phyloP scores from a whole-genome alignment of 1,284 basidiomycete genomes.

The Pseudozyma sp. region DNA sequence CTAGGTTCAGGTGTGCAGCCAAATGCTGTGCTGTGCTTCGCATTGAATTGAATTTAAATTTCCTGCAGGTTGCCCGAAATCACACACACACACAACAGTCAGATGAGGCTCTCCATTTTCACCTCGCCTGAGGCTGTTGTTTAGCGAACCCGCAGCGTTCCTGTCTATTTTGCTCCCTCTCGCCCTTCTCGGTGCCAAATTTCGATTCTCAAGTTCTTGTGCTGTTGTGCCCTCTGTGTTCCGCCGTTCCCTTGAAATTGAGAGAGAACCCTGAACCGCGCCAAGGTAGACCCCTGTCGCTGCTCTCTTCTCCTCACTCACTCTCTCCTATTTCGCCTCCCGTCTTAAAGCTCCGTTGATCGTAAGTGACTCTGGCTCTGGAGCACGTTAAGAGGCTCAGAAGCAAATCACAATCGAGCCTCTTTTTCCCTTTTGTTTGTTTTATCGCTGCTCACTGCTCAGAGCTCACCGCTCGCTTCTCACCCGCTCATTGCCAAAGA shows the following conservation, averaged over 20 bases:
- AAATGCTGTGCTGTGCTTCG: not conserved
- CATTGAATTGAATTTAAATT: not conserved
- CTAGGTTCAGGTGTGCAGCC: not conserved
- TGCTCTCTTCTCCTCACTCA: not conserved
- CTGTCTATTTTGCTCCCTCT: too few relatives aligned
- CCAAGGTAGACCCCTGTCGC: conserved; percentile 8
- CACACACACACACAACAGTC: too few relatives aligned
- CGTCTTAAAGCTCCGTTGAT: not conserved
- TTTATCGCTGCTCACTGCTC: too few relatives aligned
- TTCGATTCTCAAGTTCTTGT: not conserved
- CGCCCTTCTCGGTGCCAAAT: too few relatives aligned
- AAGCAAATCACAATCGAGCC: too few relatives aligned
- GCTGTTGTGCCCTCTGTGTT: too few relatives aligned
- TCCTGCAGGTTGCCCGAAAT: not conserved
- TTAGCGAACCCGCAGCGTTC: too few relatives aligned
- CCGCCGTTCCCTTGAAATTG: not conserved
- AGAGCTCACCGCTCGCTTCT: too few relatives aligned
- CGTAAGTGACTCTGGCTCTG: not conserved
- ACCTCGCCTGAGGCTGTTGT: too few relatives aligned
- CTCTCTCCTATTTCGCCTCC: conserved; percentile 10
- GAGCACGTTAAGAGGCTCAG: conserved; percentile 4
- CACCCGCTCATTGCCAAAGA: too few relatives aligned
- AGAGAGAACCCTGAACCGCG: conserved; percentile 7
- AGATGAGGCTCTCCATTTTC: too few relatives aligned
- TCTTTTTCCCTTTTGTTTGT: too few relatives aligned